Evolutionary conservation across 1,284 basidiomycete species (phyloP).

Genomic region (Boletellus deceptivus): DNA sequence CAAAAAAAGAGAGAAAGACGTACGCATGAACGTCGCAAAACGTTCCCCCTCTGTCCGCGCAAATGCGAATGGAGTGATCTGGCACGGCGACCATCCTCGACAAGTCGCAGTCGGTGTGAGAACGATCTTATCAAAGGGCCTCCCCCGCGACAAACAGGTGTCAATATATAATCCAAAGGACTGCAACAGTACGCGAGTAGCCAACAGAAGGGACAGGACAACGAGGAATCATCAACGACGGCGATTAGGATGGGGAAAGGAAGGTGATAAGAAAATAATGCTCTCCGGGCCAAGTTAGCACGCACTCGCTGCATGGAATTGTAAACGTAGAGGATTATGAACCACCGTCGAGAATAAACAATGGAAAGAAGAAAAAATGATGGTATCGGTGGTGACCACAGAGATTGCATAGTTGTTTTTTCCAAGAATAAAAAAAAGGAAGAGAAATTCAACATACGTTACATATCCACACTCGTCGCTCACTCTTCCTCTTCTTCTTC

Average conservation of each 20-base stretch:
- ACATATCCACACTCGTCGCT: slow-evolving; percentile 8
- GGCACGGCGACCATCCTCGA: slow-evolving; percentile 38
- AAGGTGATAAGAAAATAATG: too few species aligned
- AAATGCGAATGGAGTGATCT: slow-evolving; percentile 58
- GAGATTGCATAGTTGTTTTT: slow-evolving; percentile 11
- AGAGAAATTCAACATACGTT: slow-evolving; percentile 21
- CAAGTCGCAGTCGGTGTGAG: background rate
- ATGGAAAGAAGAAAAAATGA: slow-evolving; percentile 7
- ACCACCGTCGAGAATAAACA: slow-evolving; percentile 15
- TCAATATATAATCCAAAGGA: slow-evolving; percentile 22
- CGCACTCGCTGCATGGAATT: too few species aligned
- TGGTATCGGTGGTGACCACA: slow-evolving; percentile 30
- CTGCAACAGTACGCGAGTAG: background rate
- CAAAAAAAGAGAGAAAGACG: too few species aligned
- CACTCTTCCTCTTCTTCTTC: slow-evolving; percentile 73
- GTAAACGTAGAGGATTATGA: too few species aligned
- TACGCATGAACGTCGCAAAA: slow-evolving; percentile 83
- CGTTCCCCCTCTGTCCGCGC: slow-evolving; percentile 65
- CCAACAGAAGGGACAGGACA: slow-evolving; percentile 16
- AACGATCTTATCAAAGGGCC: slow-evolving; percentile 15
- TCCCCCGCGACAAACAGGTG: slow-evolving; percentile 6
- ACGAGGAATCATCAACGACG: slow-evolving; percentile 22
- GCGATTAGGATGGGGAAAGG: slow-evolving; percentile 19
- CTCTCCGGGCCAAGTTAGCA: background rate
- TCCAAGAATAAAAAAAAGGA: background rate